Conservation (phyloP, 2,329 filamentous ascomycete genomes). For the Aspergillus sp. region DNA sequence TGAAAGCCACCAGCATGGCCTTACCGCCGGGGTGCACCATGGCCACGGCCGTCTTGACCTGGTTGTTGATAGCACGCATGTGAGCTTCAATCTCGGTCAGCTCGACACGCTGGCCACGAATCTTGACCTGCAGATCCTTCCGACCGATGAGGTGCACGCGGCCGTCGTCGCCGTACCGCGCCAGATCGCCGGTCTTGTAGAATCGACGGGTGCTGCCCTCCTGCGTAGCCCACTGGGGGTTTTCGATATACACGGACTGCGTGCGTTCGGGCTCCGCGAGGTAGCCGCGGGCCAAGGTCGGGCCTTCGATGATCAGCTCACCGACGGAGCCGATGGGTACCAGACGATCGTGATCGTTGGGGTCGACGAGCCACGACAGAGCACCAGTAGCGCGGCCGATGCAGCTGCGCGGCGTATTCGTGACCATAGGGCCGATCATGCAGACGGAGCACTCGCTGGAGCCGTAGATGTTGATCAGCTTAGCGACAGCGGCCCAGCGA, state of each 20-base stretch:
- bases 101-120: conserved; percentile 61
- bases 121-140: conserved; percentile 61
- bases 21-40: conserved; percentile 11
- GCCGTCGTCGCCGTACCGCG: conserved; percentile 25
- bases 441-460: conserved; percentile 31
- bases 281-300: conserved; percentile 43
- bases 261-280: conserved; percentile 32
- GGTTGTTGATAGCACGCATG: conserved; percentile 28
- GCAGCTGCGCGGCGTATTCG: conserved; percentile 8
- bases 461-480: conserved; percentile 39
- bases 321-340: conserved; percentile 36
- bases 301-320: conserved; percentile 41
- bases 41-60: conserved; percentile 48
- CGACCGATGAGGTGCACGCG: conserved; percentile 45
- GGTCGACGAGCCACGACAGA: conserved; percentile 29
- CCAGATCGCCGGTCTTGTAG: conserved; percentile 32
- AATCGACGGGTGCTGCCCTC: conserved; percentile 16
- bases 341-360: conserved; percentile 26
- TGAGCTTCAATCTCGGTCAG: conserved; percentile 47
- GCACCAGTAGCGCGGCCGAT: conserved; percentile 23
- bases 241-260: conserved; percentile 21
- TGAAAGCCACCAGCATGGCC: conserved; percentile 16
- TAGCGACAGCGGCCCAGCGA: conserved; percentile 25
- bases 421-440: conserved; percentile 13
- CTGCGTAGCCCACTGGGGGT: conserved; percentile 24